Conservation (phyloP, 345 rosid species). For the Mangifera indica region DNA sequence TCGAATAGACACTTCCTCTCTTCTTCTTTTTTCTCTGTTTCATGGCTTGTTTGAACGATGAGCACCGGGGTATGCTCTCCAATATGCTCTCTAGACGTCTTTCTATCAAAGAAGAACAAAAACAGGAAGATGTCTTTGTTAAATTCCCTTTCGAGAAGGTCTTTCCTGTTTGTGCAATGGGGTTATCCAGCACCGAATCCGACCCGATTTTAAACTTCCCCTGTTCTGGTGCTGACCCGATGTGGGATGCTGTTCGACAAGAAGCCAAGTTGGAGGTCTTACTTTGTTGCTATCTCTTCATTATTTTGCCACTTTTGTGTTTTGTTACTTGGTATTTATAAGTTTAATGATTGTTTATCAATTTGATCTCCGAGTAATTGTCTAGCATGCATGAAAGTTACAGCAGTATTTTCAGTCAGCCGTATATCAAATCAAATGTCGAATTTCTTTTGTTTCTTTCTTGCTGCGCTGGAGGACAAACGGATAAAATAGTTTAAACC, state of each 20-base stretch:
- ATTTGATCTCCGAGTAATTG: conserved; percentile 1
- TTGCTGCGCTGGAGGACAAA: neutral
- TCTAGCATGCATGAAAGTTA: no score
- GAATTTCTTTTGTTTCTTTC: neutral
- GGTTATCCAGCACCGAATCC: conserved; percentile 36
- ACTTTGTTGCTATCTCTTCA: neutral
- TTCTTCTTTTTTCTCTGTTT: neutral
- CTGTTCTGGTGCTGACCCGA: conserved; percentile 58
- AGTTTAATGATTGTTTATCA: neutral
- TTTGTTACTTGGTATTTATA: neutral
- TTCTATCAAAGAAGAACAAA: conserved; percentile 15
- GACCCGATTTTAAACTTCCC: conserved; percentile 27
- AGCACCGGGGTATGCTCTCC: conserved; percentile 32
- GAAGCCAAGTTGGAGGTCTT: conserved; percentile 85
- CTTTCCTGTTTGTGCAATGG: conserved; percentile 69
- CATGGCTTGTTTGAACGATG: conserved; percentile 51
- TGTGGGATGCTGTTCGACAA: conserved; percentile 74
- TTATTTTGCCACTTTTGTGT: neutral
- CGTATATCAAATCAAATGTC: no score
- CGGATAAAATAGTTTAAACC: neutral
- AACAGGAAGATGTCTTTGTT: neutral
- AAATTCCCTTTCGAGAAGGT: conserved; percentile 58
- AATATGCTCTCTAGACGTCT: conserved; percentile 29
- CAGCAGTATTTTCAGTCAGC: no score
- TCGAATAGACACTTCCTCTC: neutral